Conservation (phyloP, 2,329 filamentous ascomycete genomes). For the Fusarium gaditjirri region DNA sequence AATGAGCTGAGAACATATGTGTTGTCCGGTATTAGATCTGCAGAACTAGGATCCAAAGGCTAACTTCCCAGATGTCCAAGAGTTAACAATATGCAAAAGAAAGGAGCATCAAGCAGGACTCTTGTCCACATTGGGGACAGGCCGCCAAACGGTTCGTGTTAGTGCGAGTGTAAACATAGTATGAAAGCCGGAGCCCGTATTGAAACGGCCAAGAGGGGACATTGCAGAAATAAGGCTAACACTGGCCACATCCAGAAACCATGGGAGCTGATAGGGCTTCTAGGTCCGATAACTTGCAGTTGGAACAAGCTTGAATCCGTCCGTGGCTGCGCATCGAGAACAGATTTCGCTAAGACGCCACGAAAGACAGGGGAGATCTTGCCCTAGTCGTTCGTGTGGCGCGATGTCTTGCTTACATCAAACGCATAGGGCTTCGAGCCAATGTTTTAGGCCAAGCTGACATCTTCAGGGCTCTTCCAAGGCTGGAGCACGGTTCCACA, state of each 20-base stretch:
- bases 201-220: constrained; percentile 11
- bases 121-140: background rate
- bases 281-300: constrained; percentile 12
- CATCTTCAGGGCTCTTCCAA: background rate
- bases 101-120: constrained; percentile 8
- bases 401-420: constrained; percentile 14
- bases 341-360: constrained; percentile 18
- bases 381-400: constrained; percentile 19
- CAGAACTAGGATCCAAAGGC: background rate
- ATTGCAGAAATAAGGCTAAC: constrained; percentile 12
- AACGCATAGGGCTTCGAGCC: background rate
- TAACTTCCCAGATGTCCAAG: background rate
- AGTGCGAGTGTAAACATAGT: constrained; percentile 36
- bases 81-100: constrained; percentile 2
- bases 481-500: constrained; percentile 1
- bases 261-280: constrained; percentile 19
- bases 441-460: background rate
- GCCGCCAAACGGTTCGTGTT: constrained; percentile 11
- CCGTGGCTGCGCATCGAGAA: constrained; percentile 10
- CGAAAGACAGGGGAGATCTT: constrained; percentile 15
- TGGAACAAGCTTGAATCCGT: constrained; percentile 1
- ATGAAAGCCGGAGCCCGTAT: constrained; percentile 19
- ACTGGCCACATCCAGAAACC: constrained; percentile 5
- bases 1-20: background rate
- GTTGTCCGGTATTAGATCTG: background rate